Conservation (phyloP, 2,329 filamentous ascomycete genomes). For the Talaromyces rugulosus region DNA sequence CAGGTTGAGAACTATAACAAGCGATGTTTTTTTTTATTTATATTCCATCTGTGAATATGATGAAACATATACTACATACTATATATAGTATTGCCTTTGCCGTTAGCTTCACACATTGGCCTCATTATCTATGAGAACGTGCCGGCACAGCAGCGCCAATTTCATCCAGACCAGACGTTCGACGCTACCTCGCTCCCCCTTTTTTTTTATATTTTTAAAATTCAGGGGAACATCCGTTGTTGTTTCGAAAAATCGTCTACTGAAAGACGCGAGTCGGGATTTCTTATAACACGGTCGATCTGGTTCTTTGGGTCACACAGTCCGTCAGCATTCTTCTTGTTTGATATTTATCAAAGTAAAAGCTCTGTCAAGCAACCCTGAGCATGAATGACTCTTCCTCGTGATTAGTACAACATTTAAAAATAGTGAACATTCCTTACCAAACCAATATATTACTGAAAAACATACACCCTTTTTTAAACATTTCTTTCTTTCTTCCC, state of each 20-base stretch:
- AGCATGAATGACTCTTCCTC: too few relatives aligned
- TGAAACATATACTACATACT: neutral
- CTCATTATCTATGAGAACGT: neutral
- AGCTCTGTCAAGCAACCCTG: too few relatives aligned
- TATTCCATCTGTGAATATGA: too few relatives aligned
- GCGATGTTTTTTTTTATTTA: neutral
- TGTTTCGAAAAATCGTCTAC: neutral
- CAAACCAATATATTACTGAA: neutral
- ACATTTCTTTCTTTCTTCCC: neutral
- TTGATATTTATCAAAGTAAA: too few relatives aligned
- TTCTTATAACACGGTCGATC: neutral
- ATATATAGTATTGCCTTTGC: neutral
- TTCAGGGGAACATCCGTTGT: neutral
- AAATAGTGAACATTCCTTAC: too few relatives aligned
- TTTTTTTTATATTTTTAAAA: neutral
- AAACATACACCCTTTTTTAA: neutral
- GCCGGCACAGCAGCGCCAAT: neutral
- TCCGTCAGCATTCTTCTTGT: too few relatives aligned
- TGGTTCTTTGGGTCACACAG: neutral
- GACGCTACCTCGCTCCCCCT: neutral
- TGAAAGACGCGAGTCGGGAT: neutral
- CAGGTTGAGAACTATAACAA: constrained; percentile 33
- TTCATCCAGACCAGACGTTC: neutral
- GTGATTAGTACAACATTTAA: too few relatives aligned
- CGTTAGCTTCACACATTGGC: neutral